A percentile compares a stretch with the other conserved stretches of the same genome.
These are phyloP conservation scores for Phytopythium delawarense DNA, from an alignment of 352 stramenopile genomes.

Conservation along the genomic window DNA sequence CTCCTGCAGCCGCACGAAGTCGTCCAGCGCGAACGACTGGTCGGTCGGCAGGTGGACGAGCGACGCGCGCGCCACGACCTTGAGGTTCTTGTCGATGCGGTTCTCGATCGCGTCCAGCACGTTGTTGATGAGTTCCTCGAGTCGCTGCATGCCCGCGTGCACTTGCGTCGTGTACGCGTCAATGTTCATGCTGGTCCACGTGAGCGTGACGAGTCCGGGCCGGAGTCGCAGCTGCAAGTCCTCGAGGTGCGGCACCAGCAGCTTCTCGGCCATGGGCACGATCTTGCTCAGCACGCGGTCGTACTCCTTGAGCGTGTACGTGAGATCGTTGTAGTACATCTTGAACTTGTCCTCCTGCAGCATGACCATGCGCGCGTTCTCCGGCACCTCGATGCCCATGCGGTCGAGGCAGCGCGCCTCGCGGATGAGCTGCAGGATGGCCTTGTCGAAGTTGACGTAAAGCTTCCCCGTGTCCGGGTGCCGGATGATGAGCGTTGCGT, in stretches of 20 bases:
- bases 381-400: conserved; percentile 80
- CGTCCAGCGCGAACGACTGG: conserved; percentile 80
- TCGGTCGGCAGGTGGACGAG: conserved; percentile 78
- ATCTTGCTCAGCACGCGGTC: conserved; percentile 74
- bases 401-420: conserved; percentile 80
- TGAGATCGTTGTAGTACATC: conserved; percentile 79
- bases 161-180: conserved; percentile 73
- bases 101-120: conserved; percentile 83
- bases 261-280: conserved; percentile 49
- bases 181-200: conserved; percentile 91
- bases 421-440: conserved; percentile 85
- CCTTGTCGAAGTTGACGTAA: conserved; percentile 89
- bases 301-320: conserved; percentile 77
- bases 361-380: conserved; percentile 83
- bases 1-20: conserved; percentile 85
- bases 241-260: conserved; percentile 68
- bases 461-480: conserved; percentile 70
- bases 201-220: conserved; percentile 79
- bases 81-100: conserved; percentile 81
- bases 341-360: conserved; percentile 88
- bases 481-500: conserved; percentile 82
- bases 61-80: conserved; percentile 71
- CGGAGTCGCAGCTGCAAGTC: conserved; percentile 73
- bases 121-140: conserved; percentile 83
- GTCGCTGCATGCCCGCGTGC: conserved; percentile 53